Evolutionary conservation across 768 basidiomycete species (phyloP), one percentile per base, ranked within the genome.

Genomic region (Suillus lakei): DNA sequence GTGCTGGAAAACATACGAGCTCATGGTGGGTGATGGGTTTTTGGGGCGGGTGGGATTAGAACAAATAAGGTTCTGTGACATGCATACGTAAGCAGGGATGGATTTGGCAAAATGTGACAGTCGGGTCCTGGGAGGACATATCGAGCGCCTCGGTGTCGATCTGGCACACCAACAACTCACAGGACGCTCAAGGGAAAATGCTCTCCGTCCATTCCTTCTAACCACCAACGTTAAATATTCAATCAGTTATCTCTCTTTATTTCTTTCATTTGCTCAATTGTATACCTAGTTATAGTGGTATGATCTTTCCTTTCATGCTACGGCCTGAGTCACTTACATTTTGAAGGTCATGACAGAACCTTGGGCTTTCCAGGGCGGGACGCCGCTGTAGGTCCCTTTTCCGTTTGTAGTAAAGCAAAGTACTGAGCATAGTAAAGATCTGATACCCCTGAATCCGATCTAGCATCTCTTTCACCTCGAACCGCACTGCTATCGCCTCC

Each of bases 61-160:
- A 16, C 23, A 66, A 72, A 68, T 65, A 77, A 72, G 61, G 76
- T 77, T 76, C 62, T n/a, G 77, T 78, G 77, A 77, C 72, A 69
- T 73, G 61, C 72, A 10, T 66, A 67, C 68, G 60, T 67, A 56
- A 39, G 73, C 72, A 3, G 0, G 0, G 0, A 65, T 15, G 34
- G 39, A 72, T 50, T 10, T 4, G 39, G 64, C 0, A 51, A 0
- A 0, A 0, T 0, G 68, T 76, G 76, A 77, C 16, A 9, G 10
- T 51, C 51, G 18, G 38, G n/a, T n/a, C n/a, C n/a, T n/a, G n/a
- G n/a, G n/a, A 38, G 39, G 38, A 44, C 55, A 36, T 58, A 38
- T 71, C 53, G 72, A 67, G 66, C 72, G 41, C 53, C 64, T 69
- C 60, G 23, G 26, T 5, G 34, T 46, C 55, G 38, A 26, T 34